Conservation (phyloP, 176 grass and related monocot species). For the Chrysopogon serrulatus region DNA sequence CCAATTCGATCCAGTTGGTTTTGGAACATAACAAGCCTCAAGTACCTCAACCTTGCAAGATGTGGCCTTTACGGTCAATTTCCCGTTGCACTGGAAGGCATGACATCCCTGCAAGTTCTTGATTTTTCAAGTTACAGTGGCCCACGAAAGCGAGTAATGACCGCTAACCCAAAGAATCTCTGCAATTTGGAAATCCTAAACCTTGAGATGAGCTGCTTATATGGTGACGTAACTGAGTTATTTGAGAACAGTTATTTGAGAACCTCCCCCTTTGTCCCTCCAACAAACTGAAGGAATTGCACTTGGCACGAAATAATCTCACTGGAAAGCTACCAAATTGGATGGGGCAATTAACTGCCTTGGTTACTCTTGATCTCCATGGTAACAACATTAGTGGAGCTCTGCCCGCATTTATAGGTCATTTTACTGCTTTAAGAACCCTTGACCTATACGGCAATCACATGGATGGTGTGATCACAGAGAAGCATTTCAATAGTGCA, state of each 20-base stretch:
- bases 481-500: background rate
- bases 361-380: background rate
- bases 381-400: background rate
- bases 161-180: background rate
- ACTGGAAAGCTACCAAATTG: background rate
- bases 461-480: background rate
- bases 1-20: constrained; percentile 9
- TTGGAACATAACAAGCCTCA: constrained; percentile 25
- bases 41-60: background rate
- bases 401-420: background rate
- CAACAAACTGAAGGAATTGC: background rate
- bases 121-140: background rate
- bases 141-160: background rate
- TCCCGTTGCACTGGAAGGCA: background rate
- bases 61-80: background rate
- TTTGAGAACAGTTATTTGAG: background rate
- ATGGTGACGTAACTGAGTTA: background rate
- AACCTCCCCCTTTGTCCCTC: background rate
- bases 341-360: background rate
- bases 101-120: background rate
- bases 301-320: background rate
- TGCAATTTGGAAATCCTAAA: background rate
- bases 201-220: background rate
- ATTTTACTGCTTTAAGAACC: background rate
- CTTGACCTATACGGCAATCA: constrained; percentile 12